phyloP scores from a whole-genome alignment of 495 filamentous ascomycete species.

The Aspergillus funiculosus region DNA sequence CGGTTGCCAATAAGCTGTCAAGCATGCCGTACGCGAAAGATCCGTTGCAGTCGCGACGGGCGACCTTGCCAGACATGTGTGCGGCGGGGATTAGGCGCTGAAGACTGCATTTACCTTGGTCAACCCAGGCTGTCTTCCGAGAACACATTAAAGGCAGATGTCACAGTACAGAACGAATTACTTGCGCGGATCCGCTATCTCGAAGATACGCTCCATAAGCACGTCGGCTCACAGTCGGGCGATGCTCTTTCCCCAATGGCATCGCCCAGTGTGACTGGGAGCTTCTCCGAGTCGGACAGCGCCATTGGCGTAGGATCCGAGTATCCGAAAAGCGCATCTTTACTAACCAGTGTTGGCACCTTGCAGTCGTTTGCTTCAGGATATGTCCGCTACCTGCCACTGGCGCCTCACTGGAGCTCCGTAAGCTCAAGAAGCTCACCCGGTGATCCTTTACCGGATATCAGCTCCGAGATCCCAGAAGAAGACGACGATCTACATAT shows the following conservation, averaged over 20 bases:
- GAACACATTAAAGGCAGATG: constrained; percentile 23
- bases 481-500: constrained; percentile 37
- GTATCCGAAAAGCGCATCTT: constrained; percentile 11
- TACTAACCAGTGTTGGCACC: constrained; percentile 26
- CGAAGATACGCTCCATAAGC: constrained; percentile 36
- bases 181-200: constrained; percentile 36
- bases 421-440: constrained; percentile 25
- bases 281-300: constrained; percentile 30
- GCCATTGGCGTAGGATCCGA: constrained; percentile 19
- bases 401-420: constrained; percentile 34
- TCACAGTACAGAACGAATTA: constrained; percentile 31
- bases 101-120: constrained; percentile 41
- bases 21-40: constrained; percentile 38
- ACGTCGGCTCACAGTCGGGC: constrained; percentile 20
- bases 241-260: constrained; percentile 28
- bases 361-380: constrained; percentile 34
- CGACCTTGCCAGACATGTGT: constrained; percentile 40
- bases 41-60: constrained; percentile 38
- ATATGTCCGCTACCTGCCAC: constrained; percentile 40
- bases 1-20: constrained; percentile 41
- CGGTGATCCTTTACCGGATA: constrained; percentile 25
- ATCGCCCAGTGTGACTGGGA: constrained; percentile 29
- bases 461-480: constrained; percentile 31
- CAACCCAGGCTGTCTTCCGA: constrained; percentile 37
- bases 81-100: constrained; percentile 34